phyloP scores from a whole-genome alignment of 1,284 basidiomycete genomes.

The Leccinum pseudoinsigne region DNA sequence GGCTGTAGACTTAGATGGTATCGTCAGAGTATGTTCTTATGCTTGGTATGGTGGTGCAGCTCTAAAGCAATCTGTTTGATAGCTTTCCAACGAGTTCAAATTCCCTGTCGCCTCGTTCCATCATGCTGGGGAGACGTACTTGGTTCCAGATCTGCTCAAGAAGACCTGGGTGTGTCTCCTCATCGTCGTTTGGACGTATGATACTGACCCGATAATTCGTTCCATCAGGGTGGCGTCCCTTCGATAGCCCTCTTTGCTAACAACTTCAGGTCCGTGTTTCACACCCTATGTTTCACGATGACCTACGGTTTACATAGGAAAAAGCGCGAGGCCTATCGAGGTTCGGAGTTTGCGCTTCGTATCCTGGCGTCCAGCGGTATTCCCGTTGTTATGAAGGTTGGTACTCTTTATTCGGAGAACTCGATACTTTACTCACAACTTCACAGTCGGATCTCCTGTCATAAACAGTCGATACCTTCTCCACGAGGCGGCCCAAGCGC shows the following conservation, averaged over 20 bases:
- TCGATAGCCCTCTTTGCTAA: slow-evolving; percentile 72
- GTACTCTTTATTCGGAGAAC: neutral
- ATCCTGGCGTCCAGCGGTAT: slow-evolving; percentile 58
- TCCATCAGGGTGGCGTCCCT: slow-evolving; percentile 43
- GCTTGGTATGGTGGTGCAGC: slow-evolving; percentile 1
- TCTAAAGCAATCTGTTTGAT: slow-evolving; percentile 19
- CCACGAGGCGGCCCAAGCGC: slow-evolving; percentile 66
- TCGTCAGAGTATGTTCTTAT: slow-evolving; percentile 42
- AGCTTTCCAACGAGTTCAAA: slow-evolving; percentile 77
- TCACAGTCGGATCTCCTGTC: slow-evolving; percentile 44
- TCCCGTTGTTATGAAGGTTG: slow-evolving; percentile 54
- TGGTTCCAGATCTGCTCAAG: slow-evolving; percentile 72
- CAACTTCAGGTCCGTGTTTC: slow-evolving; percentile 39
- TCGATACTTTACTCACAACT: neutral
- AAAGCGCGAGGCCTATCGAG: slow-evolving; percentile 66
- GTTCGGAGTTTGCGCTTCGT: slow-evolving; percentile 61
- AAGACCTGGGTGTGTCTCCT: slow-evolving; percentile 47
- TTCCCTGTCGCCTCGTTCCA: slow-evolving; percentile 73
- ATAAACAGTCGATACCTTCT: slow-evolving; percentile 61
- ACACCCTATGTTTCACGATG: neutral
- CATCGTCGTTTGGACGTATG: neutral
- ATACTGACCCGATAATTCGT: slow-evolving; percentile 14
- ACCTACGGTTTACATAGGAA: slow-evolving; percentile 37
- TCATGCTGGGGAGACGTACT: slow-evolving; percentile 76
- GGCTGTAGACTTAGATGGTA: slow-evolving; percentile 55